Base-by-base conservation (phyloP, 2,329 filamentous ascomycete species). In the Karstenula rhodostoma region DNA sequence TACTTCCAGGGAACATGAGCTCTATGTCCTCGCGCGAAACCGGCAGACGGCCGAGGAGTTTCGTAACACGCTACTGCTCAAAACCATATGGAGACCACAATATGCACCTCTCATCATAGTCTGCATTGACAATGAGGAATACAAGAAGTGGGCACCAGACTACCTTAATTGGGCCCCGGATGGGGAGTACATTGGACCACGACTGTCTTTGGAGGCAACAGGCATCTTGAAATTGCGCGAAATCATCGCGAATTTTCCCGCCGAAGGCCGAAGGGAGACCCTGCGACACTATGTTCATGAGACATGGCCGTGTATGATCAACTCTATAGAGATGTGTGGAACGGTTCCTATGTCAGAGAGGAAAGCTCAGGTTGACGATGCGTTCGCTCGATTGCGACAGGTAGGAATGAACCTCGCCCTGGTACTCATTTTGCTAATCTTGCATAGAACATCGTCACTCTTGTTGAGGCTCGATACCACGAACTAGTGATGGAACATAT, bases 301-400 rank as follows among this genome's bases (percentile, higher is more conserved):
- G 13, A 51, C 48, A 3, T 51, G 48, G 48, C 19, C 40, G 15
- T 51, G 32, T 40, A 51, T 22, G 3, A 37, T 51, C 5, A 35
- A 51, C 19, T 51, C 48, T 25, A 22, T 51, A 13, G 48, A 51
- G 12, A 51, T 51, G 48, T n/a, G 32, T 17, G 48, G 32, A 2
- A 37, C n/a, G 12, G 29, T 51, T 19, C 40, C 32, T 12, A 51
- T 37, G n/a, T n/a, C 48, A 3, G 32, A 51, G 33, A 37, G n/a
- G 12, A 51, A 51, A 40, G 32, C 32, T 37, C n/a, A 51, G 13
- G 29, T 51, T 37, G 33, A 35, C 19, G n/a, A 40, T n/a, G 19
- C 40, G 6, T 37, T 51, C 22, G 33, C 32, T 23, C 8, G 23
- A n/a, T 17, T 12, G 5, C 8, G 27, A 23, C 13, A 15, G 2